Conservation (phyloP, 345 rosid species). For the Pistacia atlantica region DNA sequence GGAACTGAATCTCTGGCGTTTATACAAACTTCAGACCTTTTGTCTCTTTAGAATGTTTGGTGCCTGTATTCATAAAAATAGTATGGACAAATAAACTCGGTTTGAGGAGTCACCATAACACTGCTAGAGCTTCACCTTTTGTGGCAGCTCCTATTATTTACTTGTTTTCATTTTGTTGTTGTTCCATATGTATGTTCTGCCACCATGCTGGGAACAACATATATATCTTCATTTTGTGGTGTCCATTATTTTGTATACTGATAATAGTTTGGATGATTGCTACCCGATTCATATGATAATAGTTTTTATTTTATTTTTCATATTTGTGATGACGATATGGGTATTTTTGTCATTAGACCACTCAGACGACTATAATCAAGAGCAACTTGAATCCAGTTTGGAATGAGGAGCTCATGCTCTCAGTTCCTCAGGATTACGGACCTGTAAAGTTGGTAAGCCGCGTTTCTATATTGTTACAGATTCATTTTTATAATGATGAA, state of each 20-base stretch:
- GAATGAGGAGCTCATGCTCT: constrained; percentile 74
- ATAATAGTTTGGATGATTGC: neutral
- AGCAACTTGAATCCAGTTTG: constrained; percentile 84
- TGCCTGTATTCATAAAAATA: neutral
- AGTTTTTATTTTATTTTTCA: neutral
- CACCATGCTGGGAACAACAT: too few relatives aligned
- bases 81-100: neutral
- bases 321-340: neutral
- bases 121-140: constrained; percentile 1
- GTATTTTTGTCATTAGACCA: constrained; percentile 44
- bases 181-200: neutral
- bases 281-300: neutral
- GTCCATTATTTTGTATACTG: neutral
- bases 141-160: neutral
- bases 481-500: too few relatives aligned
- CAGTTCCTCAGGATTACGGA: too few relatives aligned
- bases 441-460: constrained; percentile 43
- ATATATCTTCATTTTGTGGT: too few relatives aligned
- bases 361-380: constrained; percentile 47
- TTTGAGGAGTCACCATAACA: neutral
- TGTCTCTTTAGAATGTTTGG: neutral
- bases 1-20: neutral
- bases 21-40: neutral
- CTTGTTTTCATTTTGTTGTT: neutral
- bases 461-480: neutral